Evolutionary conservation across 2,329 filamentous ascomycete genomes (phyloP), one percentile per base, ranked within the genome.

Genomic region (Talaromyces atroroseus): DNA sequence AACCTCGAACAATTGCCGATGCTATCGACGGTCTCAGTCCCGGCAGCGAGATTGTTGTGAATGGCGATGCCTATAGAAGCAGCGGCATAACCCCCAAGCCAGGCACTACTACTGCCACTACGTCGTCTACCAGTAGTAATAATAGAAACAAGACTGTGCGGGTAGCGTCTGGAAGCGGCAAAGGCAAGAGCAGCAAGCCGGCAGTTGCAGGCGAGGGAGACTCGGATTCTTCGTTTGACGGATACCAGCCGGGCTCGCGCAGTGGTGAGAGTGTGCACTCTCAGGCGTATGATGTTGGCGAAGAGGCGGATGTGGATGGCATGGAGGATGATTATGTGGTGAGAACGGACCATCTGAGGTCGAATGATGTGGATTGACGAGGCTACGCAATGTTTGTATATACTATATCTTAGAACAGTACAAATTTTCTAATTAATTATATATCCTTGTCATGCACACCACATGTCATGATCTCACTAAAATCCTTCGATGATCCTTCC

Each of bases 121-220:
- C n/a, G n/a, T n/a, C n/a, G n/a, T n/a, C n/a, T n/a, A n/a, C n/a
- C n/a, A 36, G 12, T 40, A 36, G n/a, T 11, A 66, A 59, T 56
- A 65, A 59, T 56, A 65, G 63, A 50, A 69, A 70, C 53, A 61
- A 64, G 51, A 64, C 67, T 54, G 64, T 66, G 12, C 34, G 58
- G 46, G 63, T 46, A 21, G 47, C 36, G 32, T 58, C 58, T 34
- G 54, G 56, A 16, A 58, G 58, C 12, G 65, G 66, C 50, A 71
- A 77, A 58, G 70, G 69, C 20, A 77, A 76, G 61, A 68, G 64
- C 36, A 68, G 63, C 36, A 74, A 70, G 57, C 60, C 64, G 1
- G n/a, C 34, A 2, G 63, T 71, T 16, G 70, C 71, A 24, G 68
- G 63, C 49, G 69, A 67, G 20, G 66, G 58, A 5, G 67, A 70